Conservation (phyloP, 202 grass and related monocot species). For the Elaeis oleifera region DNA sequence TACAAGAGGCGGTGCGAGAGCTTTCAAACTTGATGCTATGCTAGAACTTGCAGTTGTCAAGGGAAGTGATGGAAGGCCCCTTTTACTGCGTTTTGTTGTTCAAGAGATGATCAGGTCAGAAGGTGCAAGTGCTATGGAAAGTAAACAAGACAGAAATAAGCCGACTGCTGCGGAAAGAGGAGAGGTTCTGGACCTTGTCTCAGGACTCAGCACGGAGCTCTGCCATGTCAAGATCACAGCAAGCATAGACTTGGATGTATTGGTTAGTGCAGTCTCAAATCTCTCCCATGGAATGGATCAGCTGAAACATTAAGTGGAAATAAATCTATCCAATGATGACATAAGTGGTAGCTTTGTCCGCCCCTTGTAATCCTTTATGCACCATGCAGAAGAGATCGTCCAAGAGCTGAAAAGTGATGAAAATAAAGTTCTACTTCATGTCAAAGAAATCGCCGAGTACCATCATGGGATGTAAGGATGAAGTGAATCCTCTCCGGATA, state of each 20-base stretch:
- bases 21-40: slow-evolving; percentile 52
- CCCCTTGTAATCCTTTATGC: slow-evolving; percentile 49
- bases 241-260: slow-evolving; percentile 64
- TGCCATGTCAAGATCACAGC: slow-evolving; percentile 68
- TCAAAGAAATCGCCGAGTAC: slow-evolving; percentile 77
- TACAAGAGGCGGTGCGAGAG: slow-evolving; percentile 46
- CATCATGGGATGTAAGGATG: slow-evolving; percentile 87
- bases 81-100: slow-evolving; percentile 65
- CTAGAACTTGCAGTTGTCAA: slow-evolving; percentile 60
- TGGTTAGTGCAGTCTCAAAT: slow-evolving; percentile 52
- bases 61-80: slow-evolving; percentile 51
- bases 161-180: slow-evolving; percentile 8
- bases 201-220: slow-evolving; percentile 60
- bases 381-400: slow-evolving; percentile 47
- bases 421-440: slow-evolving; percentile 53
- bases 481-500: slow-evolving; percentile 61
- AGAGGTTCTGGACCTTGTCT: slow-evolving; percentile 39
- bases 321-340: slow-evolving; percentile 23
- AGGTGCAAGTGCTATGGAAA: slow-evolving; percentile 24
- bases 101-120: slow-evolving; percentile 40
- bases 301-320: slow-evolving; percentile 39
- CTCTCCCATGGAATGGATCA: slow-evolving; percentile 43
- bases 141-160: slow-evolving; percentile 1
- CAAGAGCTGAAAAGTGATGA: slow-evolving; percentile 63
- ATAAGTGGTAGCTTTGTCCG: slow-evolving; percentile 35